Percentiles rank a stretch among this genome's conserved stretches.
phyloP scores from a whole-genome alignment of 2,329 filamentous ascomycete species.

The Claviceps sp. region DNA sequence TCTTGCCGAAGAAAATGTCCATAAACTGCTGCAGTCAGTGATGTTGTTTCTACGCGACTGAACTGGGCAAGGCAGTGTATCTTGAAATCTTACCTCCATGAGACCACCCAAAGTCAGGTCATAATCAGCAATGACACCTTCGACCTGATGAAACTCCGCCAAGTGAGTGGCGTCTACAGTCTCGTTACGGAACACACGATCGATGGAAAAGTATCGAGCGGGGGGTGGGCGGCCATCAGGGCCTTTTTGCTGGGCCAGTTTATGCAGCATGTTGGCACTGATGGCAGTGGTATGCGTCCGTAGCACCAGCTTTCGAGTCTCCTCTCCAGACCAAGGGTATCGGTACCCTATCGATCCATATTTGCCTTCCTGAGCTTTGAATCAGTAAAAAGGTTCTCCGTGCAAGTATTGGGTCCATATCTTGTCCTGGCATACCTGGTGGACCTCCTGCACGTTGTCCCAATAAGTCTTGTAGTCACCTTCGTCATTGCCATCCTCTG shows the following conservation, averaged over 20 bases:
- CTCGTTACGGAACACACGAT: constrained; percentile 96
- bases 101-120: constrained; percentile 81
- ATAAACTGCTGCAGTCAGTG: constrained; percentile 45
- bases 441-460: constrained; percentile 75
- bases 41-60: too few species aligned
- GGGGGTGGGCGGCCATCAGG: constrained; percentile 51
- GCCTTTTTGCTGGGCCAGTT: constrained; percentile 69
- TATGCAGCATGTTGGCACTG: constrained; percentile 80
- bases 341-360: constrained; percentile 94
- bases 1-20: constrained; percentile 90
- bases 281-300: constrained; percentile 94
- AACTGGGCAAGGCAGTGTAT: neutral
- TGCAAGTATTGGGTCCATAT: neutral
- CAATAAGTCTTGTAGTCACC: constrained; percentile 75
- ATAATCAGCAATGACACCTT: constrained; percentile 97
- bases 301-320: constrained; percentile 72
- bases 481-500: constrained; percentile 32
- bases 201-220: constrained; percentile 96
- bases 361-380: constrained; percentile 48
- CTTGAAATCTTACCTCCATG: constrained; percentile 39
- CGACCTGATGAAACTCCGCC: constrained; percentile 96
- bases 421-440: constrained; percentile 35
- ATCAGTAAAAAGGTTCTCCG: neutral
- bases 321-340: constrained; percentile 83
- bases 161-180: constrained; percentile 93